These are phyloP conservation scores for Hyaloscypha bicolor DNA, from an alignment of 495 filamentous ascomycete genomes.

Conservation along the genomic window DNA sequence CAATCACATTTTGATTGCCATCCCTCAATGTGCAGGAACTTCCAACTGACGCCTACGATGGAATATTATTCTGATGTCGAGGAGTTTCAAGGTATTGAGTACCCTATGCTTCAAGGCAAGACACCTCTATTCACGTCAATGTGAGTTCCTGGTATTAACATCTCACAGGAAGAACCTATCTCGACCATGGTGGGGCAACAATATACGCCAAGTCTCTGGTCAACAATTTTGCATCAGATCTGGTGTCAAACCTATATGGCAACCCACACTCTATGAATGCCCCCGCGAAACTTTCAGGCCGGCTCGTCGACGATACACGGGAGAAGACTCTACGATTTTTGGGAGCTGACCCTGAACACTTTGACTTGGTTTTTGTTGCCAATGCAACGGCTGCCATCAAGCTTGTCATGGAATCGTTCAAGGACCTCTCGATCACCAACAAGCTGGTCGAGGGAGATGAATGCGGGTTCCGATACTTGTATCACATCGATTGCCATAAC, in stretches of 20 bases:
- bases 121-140: constrained; percentile 3
- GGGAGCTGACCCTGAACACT: constrained; percentile 77
- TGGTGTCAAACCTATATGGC: constrained; percentile 65
- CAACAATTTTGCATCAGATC: constrained; percentile 65
- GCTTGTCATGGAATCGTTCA: constrained; percentile 73
- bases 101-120: constrained; percentile 77
- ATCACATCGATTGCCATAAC: constrained; percentile 83
- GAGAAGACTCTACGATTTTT: constrained; percentile 75
- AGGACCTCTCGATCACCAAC: constrained; percentile 47
- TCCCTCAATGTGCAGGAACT: background rate
- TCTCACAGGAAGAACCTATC: constrained; percentile 67
- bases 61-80: constrained; percentile 69
- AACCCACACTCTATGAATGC: constrained; percentile 87
- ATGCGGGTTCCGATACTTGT: constrained; percentile 68
- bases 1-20: no score
- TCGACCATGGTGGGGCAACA: constrained; percentile 91
- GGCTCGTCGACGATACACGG: constrained; percentile 73
- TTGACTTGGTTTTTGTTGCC: constrained; percentile 86
- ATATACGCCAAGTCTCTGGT: constrained; percentile 79
- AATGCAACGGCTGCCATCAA: constrained; percentile 92
- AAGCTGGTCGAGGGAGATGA: constrained; percentile 25
- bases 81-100: constrained; percentile 67
- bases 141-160: constrained; percentile 7
- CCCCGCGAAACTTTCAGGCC: constrained; percentile 73
- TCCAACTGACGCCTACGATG: background rate